Evolutionary conservation across 2,329 filamentous ascomycete species (phyloP).

Genomic region (Stenocarpella maydis): DNA sequence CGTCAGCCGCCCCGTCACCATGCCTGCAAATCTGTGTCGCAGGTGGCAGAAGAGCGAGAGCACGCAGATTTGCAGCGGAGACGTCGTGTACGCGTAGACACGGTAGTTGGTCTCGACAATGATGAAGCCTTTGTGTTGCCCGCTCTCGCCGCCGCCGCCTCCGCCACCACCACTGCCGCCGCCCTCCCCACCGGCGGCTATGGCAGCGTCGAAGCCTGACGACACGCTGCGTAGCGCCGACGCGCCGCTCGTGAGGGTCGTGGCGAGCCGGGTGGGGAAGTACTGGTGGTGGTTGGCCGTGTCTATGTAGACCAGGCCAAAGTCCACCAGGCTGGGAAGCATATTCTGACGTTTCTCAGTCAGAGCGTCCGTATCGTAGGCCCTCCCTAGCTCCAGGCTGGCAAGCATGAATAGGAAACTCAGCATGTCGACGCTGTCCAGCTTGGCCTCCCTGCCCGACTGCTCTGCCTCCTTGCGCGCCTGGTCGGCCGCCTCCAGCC

Average conservation of each 20-base stretch:
- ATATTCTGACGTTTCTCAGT: conserved; percentile 85
- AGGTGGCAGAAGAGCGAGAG: conserved; percentile 89
- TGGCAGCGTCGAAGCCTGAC: conserved; percentile 73
- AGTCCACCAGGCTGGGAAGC: conserved; percentile 89
- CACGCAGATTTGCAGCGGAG: conserved; percentile 92
- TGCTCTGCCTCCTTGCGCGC: conserved; percentile 49
- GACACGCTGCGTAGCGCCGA: conserved; percentile 75
- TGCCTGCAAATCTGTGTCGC: conserved; percentile 90
- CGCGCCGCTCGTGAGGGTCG: conserved; percentile 82
- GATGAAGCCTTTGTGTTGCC: conserved; percentile 77
- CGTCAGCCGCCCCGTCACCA: conserved; percentile 90
- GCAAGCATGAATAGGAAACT: conserved; percentile 96
- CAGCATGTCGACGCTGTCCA: conserved; percentile 92
- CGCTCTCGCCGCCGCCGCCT: conserved; percentile 46
- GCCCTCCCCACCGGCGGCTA: conserved; percentile 65
- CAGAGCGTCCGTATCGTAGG: conserved; percentile 87
- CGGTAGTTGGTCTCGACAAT: conserved; percentile 99
- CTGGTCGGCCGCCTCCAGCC: conserved; percentile 81
- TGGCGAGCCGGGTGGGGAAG: conserved; percentile 94
- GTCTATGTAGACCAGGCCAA: conserved; percentile 86
- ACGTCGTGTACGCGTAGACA: conserved; percentile 95
- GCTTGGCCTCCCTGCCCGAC: conserved; percentile 61
- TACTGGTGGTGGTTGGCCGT: conserved; percentile 66
- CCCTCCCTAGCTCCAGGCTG: conserved; percentile 87
- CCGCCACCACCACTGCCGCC: conserved; percentile 52